These are phyloP conservation scores for Chaetomium cochliodes DNA, from an alignment of 495 filamentous ascomycete species.

Conservation along the genomic window DNA sequence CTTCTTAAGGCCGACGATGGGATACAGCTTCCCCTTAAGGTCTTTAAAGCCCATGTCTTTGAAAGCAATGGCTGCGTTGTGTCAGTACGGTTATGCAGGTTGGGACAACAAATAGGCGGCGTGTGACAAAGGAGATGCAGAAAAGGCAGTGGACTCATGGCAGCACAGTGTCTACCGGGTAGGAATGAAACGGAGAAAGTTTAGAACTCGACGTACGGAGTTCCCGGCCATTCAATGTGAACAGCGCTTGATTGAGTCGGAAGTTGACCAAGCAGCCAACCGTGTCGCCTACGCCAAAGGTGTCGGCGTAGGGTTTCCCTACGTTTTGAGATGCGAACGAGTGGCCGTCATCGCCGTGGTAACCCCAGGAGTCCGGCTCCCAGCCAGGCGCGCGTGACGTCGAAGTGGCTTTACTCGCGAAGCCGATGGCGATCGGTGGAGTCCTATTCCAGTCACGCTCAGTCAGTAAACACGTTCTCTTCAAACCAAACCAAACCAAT, in stretches of 20 bases:
- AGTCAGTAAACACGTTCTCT: background rate
- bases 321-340: conserved; percentile 72
- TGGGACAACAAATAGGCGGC: background rate
- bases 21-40: conserved; percentile 63
- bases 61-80: conserved; percentile 69
- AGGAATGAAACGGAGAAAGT: background rate
- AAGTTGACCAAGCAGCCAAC: conserved; percentile 96
- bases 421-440: conserved; percentile 85
- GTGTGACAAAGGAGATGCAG: background rate
- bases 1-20: conserved; percentile 92
- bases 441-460: conserved; percentile 42
- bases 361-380: conserved; percentile 96
- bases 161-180: conserved; percentile 1
- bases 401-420: conserved; percentile 69
- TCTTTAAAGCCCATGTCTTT: conserved; percentile 71
- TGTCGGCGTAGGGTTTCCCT: conserved; percentile 74
- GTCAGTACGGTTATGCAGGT: conserved; percentile 16
- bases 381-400: conserved; percentile 87
- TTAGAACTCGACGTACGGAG: conserved; percentile 56
- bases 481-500: background rate
- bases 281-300: conserved; percentile 69
- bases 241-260: conserved; percentile 80
- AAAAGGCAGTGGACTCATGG: conserved; percentile 9
- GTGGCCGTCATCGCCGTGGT: conserved; percentile 94
- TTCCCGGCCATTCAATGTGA: conserved; percentile 86